Evolutionary conservation across 1,284 basidiomycete species (phyloP), one percentile per base, ranked within the genome.

Genomic region (Ceratobasidium sp.): DNA sequence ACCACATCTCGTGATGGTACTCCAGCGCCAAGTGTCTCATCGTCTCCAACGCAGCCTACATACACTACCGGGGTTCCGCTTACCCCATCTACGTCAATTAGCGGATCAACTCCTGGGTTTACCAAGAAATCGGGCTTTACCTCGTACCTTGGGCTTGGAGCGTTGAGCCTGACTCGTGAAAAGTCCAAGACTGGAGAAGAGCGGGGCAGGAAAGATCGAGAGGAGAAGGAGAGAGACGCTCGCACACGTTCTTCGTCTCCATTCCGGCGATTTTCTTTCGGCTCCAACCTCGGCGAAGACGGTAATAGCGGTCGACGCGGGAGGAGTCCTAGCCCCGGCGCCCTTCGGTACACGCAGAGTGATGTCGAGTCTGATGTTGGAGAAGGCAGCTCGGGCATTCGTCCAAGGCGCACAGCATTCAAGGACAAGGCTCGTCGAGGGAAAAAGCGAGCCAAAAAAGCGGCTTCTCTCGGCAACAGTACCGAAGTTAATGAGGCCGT

Each of bases 291-390:
- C 23, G 50, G 68, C 50, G 64, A 75, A 23, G 50, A 59, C 9
- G 52, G 54, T 9, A 61, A 59, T 42, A 38, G 28, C n/a, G 52
- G 59, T 13, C 64, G 69, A 20, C 54, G 79, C 10, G 65, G 71
- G 33, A 77, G 54, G 7, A 73, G 68, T 17, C 93, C 94, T 0
- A 88, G 90, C 13, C 91, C 94, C 23, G 88, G 90, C 62, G 91
- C 94, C 0, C 88, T 96, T 77, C 90, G 91, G 26, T 89, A 91
- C 67, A 88, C 87, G 52, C 87, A 92, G 33, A 93, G 92, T 10
- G 93, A 94, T 81, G 88, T 86, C 69, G 93, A 94, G 79, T 88
- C 91, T 20, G 88, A 90, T 79, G 84, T 84, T 12, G 89, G 89
- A 71, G 84, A 86, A 66, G 83, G 82, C 76, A 82, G 84, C 90